Conservation (phyloP, 352 stramenopile genomes). For the Pythium aphanidermatum region DNA sequence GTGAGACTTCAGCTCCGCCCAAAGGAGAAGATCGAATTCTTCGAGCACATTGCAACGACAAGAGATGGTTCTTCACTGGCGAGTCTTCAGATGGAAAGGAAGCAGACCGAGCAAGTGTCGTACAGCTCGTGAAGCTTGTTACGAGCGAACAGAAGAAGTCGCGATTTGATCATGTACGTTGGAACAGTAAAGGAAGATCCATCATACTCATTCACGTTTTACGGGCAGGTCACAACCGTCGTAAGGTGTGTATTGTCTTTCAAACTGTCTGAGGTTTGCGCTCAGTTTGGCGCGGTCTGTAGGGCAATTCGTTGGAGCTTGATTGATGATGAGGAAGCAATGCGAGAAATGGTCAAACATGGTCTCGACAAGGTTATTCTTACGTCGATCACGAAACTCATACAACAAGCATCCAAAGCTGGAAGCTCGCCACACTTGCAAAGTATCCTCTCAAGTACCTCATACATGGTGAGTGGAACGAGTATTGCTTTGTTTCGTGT, state of each 20-base stretch:
- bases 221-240: background rate
- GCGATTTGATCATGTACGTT: constrained; percentile 18
- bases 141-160: constrained; percentile 14
- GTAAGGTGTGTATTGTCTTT: background rate
- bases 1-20: constrained; percentile 10
- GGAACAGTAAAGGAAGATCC: background rate
- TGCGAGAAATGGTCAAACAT: constrained; percentile 7
- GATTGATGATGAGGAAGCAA: constrained; percentile 10
- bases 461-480: constrained; percentile 22
- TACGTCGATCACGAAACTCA: background rate
- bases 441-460: constrained; percentile 9
- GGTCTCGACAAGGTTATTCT: constrained; percentile 9
- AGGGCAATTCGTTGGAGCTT: constrained; percentile 17
- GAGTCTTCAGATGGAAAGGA: constrained; percentile 2
- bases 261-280: too few species aligned
- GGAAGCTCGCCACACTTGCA: constrained; percentile 2
- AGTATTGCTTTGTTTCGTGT: background rate
- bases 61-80: background rate
- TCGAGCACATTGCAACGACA: constrained; percentile 2
- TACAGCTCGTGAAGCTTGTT: constrained; percentile 14
- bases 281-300: too few species aligned
- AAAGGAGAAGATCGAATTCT: constrained; percentile 4
- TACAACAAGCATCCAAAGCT: background rate
- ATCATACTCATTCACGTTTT: too few species aligned
- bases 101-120: constrained; percentile 7